phyloP scores from a whole-genome alignment of 352 stramenopile species.

The Pelagophyceae sp. region DNA sequence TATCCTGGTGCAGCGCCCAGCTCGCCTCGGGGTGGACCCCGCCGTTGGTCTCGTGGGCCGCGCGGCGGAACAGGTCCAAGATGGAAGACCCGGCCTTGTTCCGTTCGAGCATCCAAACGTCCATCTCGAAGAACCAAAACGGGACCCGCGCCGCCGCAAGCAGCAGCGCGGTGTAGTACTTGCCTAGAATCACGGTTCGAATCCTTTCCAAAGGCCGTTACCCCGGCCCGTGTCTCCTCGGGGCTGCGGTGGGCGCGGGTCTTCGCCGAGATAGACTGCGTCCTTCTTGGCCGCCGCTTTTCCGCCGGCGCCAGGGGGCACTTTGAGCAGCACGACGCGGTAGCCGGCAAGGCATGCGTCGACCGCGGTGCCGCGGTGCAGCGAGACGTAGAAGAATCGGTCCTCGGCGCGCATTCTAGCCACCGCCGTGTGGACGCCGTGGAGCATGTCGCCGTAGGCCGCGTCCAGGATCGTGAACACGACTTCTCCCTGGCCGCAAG shows the following conservation, averaged over 20 bases:
- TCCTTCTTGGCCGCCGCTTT: conserved; percentile 9
- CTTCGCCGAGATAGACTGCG: background rate
- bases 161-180: conserved; percentile 13
- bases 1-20: conserved; percentile 14
- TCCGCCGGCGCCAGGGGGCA: too few relatives aligned
- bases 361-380: background rate
- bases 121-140: conserved; percentile 19
- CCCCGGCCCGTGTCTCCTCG: too few relatives aligned
- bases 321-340: conserved; percentile 9
- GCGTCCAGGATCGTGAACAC: conserved; percentile 11
- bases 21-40: background rate
- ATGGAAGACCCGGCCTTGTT: background rate
- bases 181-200: too few relatives aligned
- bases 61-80: conserved; percentile 3
- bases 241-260: too few relatives aligned
- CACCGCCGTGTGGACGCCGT: background rate
- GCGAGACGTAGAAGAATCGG: conserved; percentile 7
- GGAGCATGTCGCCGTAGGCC: conserved; percentile 12
- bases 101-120: background rate
- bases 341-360: background rate
- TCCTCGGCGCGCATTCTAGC: background rate
- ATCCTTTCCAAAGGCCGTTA: too few relatives aligned
- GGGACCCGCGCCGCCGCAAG: background rate
- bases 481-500: background rate
- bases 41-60: background rate